Percentiles rank a stretch among this genome's conserved stretches.
phyloP scores from a whole-genome alignment of 257 asterid genomes.

The Nicotiana tabacum region DNA sequence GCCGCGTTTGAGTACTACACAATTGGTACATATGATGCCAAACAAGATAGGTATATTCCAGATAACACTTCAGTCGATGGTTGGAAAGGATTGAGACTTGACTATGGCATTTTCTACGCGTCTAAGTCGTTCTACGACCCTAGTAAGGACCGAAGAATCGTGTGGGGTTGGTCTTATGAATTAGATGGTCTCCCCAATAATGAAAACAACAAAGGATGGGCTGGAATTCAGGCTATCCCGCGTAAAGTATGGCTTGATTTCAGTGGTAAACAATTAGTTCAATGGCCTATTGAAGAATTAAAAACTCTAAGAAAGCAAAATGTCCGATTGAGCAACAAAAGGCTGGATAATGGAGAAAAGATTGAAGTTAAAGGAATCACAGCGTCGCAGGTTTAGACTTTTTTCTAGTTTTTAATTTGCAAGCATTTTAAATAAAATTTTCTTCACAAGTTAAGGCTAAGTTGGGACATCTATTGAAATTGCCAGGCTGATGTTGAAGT shows the following conservation, averaged over 20 bases:
- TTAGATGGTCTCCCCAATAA: conserved; percentile 29
- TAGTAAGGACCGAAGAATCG: conserved; percentile 42
- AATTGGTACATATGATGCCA: conserved; percentile 36
- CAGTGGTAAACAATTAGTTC: background rate
- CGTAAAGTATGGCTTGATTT: background rate
- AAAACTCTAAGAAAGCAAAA: background rate
- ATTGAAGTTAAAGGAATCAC: background rate
- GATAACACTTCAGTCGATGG: conserved; percentile 48
- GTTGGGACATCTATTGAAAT: background rate
- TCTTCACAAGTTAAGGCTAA: background rate
- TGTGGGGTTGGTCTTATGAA: conserved; percentile 85
- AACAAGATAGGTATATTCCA: conserved; percentile 35
- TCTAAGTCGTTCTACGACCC: conserved; percentile 71
- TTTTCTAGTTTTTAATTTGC: background rate
- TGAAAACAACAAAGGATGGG: conserved; percentile 49
- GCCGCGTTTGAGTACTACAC: conserved; percentile 51
- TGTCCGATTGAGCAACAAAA: background rate
- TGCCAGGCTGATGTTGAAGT: background rate
- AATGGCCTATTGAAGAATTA: background rate
- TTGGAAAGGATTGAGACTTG: conserved; percentile 50
- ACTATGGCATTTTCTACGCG: conserved; percentile 73
- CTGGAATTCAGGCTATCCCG: conserved; percentile 11
- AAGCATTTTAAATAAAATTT: too few species aligned
- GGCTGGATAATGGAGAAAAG: background rate
- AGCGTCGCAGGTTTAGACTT: background rate